Percentiles rank a stretch among this genome's conserved stretches.
Evolutionary conservation across 345 rosid species (phyloP).

Genomic region (Murraya koenigii): DNA sequence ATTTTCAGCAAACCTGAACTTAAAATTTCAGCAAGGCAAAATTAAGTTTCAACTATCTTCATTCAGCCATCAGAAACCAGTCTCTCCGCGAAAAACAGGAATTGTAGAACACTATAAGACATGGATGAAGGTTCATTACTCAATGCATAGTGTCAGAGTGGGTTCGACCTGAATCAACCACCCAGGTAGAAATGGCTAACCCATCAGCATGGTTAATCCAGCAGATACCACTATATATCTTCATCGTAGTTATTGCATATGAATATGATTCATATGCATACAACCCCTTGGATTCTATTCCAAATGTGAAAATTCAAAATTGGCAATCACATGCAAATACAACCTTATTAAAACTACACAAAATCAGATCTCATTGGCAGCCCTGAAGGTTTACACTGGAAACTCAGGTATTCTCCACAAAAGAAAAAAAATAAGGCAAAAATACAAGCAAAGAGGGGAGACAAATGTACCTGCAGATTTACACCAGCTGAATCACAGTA

Average conservation of each 20-base stretch:
- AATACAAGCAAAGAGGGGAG: neutral
- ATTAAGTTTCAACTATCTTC: neutral
- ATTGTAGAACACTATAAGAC: neutral
- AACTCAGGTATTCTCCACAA: neutral
- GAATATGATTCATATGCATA: neutral
- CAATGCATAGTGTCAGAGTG: neutral
- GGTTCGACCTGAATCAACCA: neutral
- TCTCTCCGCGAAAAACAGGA: neutral
- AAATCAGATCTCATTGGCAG: neutral
- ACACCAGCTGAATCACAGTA: conserved; percentile 72
- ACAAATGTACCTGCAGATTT: conserved; percentile 68
- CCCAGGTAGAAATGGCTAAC: neutral
- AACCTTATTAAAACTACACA: too few species aligned
- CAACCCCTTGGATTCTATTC: neutral
- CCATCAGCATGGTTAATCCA: neutral
- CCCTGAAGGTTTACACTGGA: neutral
- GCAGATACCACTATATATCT: neutral
- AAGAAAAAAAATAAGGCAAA: neutral
- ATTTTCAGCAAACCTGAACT: neutral
- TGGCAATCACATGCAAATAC: neutral
- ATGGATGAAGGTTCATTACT: neutral
- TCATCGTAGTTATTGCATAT: neutral
- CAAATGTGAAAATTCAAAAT: neutral
- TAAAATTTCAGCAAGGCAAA: neutral
- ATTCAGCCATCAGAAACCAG: neutral